Evolutionary conservation across 2,329 filamentous ascomycete genomes (phyloP).

Genomic region (Beauveria brongniartii): DNA sequence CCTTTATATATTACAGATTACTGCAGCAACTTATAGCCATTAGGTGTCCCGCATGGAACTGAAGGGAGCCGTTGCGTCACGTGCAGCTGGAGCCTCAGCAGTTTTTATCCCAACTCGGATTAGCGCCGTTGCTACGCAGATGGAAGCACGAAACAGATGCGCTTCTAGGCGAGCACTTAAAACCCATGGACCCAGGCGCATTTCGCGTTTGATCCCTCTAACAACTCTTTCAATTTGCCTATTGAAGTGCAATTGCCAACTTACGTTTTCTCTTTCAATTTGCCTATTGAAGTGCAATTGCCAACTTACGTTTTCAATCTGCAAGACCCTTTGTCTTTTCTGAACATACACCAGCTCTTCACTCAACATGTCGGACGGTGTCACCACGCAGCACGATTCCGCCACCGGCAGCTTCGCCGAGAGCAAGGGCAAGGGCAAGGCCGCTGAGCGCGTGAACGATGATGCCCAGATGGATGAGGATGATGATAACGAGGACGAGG

Average conservation of each 20-base stretch:
- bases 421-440: constrained; percentile 86
- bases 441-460: constrained; percentile 40
- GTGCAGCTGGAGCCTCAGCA: constrained; percentile 8
- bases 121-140: constrained; percentile 25
- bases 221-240: background rate
- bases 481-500: constrained; percentile 62
- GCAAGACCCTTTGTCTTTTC: background rate
- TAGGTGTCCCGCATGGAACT: background rate
- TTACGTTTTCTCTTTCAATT: background rate
- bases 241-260: background rate
- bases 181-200: background rate
- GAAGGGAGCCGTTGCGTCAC: background rate
- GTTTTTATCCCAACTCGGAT: constrained; percentile 5
- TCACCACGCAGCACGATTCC: constrained; percentile 38
- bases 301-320: background rate
- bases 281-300: background rate
- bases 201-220: constrained; percentile 4
- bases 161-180: constrained; percentile 3
- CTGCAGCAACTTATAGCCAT: background rate
- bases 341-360: background rate
- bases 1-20: background rate
- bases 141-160: constrained; percentile 10
- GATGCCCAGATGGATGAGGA: constrained; percentile 68
- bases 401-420: constrained; percentile 36
- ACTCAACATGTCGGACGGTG: constrained; percentile 42